A percentile compares a stretch with the other conserved stretches of the same genome.
Conservation (phyloP, 164 flowering plant species). For the Santalum album region DNA sequence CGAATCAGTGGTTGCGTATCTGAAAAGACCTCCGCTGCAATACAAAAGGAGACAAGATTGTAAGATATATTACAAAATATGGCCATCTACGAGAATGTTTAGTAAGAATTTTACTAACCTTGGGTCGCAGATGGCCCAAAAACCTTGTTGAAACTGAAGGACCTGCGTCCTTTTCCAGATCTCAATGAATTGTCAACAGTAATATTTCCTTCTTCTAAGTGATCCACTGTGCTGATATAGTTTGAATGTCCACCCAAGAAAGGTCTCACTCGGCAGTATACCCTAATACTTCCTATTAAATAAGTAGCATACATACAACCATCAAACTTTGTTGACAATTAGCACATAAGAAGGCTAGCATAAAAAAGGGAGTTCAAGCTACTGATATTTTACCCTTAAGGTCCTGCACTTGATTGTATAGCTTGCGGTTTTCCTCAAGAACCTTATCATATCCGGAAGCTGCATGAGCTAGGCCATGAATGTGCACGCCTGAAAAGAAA, state of each 20-base stretch:
- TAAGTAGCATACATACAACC: conserved; percentile 5
- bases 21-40: conserved; percentile 85
- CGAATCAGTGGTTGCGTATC: conserved; percentile 92
- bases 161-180: conserved; percentile 67
- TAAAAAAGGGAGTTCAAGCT: no score
- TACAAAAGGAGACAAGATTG: conserved; percentile 2
- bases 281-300: conserved; percentile 90
- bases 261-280: conserved; percentile 95
- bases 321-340: background rate
- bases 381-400: conserved; percentile 63
- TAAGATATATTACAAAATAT: background rate
- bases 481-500: conserved; percentile 60
- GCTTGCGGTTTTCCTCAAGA: conserved; percentile 88
- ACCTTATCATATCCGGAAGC: conserved; percentile 92
- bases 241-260: conserved; percentile 60
- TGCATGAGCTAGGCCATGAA: conserved; percentile 81
- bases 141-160: conserved; percentile 85
- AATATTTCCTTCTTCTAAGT: conserved; percentile 76
- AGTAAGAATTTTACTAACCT: conserved; percentile 37
- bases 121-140: conserved; percentile 93
- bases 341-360: background rate
- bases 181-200: conserved; percentile 55
- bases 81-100: background rate
- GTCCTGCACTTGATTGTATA: conserved; percentile 97
- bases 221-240: conserved; percentile 51